A percentile compares a stretch with the other conserved stretches of the same genome.
Conservation (phyloP, 352 stramenopile species). For the Phytophthora cactorum region DNA sequence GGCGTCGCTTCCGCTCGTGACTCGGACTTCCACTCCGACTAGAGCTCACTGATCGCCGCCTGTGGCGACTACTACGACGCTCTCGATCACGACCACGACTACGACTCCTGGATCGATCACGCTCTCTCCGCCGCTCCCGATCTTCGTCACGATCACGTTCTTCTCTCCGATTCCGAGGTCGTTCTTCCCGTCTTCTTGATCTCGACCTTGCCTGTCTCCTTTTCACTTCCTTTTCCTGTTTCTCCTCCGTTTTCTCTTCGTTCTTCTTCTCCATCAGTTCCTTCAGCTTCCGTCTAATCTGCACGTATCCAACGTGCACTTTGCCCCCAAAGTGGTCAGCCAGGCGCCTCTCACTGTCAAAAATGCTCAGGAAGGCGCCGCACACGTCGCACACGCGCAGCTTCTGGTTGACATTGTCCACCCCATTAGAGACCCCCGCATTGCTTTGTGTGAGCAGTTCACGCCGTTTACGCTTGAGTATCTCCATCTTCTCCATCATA, state of each 20-base stretch:
- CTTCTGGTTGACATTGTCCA: constrained; percentile 74
- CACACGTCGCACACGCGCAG: constrained; percentile 92
- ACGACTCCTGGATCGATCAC: constrained; percentile 31
- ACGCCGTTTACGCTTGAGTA: constrained; percentile 49
- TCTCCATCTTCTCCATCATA: constrained; percentile 70
- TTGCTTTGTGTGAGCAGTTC: constrained; percentile 29
- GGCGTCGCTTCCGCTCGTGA: constrained; percentile 35
- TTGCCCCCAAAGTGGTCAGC: constrained; percentile 93
- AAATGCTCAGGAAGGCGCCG: constrained; percentile 92
- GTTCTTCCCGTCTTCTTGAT: neutral
- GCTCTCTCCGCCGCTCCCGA: constrained; percentile 15
- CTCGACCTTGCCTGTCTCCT: constrained; percentile 8
- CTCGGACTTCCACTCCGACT: constrained; percentile 40
- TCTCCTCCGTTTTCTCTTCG: neutral
- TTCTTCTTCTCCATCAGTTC: constrained; percentile 52
- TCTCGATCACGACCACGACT: constrained; percentile 11
- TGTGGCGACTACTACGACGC: constrained; percentile 22
- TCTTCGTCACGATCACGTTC: constrained; percentile 2
- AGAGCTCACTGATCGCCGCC: constrained; percentile 39
- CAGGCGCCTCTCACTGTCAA: constrained; percentile 89
- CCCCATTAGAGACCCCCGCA: neutral
- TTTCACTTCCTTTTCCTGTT: constrained; percentile 7
- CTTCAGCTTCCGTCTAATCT: constrained; percentile 87
- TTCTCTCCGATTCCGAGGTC: constrained; percentile 7
- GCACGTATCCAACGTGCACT: constrained; percentile 89